phyloP scores from a whole-genome alignment of 306 rosid species.

The Spatholobus suberectus region DNA sequence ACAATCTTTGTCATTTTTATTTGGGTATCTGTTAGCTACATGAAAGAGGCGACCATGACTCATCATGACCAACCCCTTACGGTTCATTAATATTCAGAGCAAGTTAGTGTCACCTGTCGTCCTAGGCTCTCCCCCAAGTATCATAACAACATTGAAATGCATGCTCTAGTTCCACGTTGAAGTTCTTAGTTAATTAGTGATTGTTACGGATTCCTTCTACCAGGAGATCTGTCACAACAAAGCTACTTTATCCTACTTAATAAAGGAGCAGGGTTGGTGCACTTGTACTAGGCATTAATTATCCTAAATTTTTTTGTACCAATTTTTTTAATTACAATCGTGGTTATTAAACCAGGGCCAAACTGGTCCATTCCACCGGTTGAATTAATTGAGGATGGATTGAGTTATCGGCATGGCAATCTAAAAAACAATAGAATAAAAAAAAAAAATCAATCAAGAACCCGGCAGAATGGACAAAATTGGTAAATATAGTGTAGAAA shows the following conservation, averaged over 20 bases:
- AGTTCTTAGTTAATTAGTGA: not conserved
- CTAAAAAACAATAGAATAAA: too few species aligned
- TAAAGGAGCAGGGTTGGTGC: not conserved
- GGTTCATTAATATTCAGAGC: slow-evolving; percentile 40
- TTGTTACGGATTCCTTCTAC: not conserved
- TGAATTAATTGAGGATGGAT: not conserved
- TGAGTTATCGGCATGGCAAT: too few species aligned
- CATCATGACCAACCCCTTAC: not conserved
- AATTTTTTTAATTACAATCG: not conserved
- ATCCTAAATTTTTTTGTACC: not conserved
- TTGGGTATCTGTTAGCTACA: not conserved
- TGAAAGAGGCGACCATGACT: not conserved
- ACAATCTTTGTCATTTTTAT: not conserved
- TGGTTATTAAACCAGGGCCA: not conserved
- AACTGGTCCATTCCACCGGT: not conserved
- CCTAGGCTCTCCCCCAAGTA: not conserved
- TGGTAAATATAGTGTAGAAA: too few species aligned
- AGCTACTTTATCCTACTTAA: slow-evolving; percentile 13
- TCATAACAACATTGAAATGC: not conserved
- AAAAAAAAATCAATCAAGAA: too few species aligned
- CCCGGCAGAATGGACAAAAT: too few species aligned
- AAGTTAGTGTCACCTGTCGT: not conserved
- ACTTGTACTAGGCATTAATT: not conserved
- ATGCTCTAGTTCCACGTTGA: not conserved
- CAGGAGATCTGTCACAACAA: not conserved